Evolutionary conservation across 306 rosid species (phyloP).

Genomic region (Inga leiocalycina): DNA sequence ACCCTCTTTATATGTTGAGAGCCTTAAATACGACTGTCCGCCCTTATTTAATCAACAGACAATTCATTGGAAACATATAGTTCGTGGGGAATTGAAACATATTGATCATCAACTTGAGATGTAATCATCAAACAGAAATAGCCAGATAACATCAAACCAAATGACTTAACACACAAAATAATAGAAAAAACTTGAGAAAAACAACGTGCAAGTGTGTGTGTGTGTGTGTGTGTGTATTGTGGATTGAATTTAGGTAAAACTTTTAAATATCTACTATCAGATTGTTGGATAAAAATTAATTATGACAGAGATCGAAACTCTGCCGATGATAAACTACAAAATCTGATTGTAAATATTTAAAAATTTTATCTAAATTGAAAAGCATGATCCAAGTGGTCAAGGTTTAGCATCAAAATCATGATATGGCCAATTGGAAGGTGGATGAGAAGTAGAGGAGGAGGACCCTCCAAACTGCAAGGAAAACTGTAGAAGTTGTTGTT

Average conservation of each 20-base stretch:
- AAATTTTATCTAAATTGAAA: not conserved
- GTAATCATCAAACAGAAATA: not conserved
- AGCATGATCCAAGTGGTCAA: slow-evolving; percentile 7
- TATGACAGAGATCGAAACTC: not conserved
- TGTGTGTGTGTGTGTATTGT: not conserved
- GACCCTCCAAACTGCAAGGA: slow-evolving; percentile 55
- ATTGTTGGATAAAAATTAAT: not conserved
- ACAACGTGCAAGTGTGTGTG: not conserved
- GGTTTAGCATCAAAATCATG: slow-evolving; percentile 36
- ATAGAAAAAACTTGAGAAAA: not conserved
- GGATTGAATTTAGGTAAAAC: not conserved
- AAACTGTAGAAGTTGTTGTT: slow-evolving; percentile 37
- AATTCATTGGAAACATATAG: not conserved
- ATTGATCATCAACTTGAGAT: not conserved
- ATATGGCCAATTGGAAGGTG: slow-evolving; percentile 38
- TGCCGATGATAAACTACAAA: not conserved
- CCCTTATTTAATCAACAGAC: not conserved
- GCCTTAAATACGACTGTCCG: too few species aligned
- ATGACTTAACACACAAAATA: not conserved
- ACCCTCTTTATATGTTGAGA: too few species aligned
- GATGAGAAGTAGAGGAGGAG: slow-evolving; percentile 40
- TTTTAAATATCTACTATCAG: not conserved
- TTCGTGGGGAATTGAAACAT: not conserved
- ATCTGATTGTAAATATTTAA: not conserved
- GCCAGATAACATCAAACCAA: slow-evolving; percentile 14